These are phyloP conservation scores for Vigna radiata DNA, from an alignment of 306 rosid species.

Conservation along the genomic window DNA sequence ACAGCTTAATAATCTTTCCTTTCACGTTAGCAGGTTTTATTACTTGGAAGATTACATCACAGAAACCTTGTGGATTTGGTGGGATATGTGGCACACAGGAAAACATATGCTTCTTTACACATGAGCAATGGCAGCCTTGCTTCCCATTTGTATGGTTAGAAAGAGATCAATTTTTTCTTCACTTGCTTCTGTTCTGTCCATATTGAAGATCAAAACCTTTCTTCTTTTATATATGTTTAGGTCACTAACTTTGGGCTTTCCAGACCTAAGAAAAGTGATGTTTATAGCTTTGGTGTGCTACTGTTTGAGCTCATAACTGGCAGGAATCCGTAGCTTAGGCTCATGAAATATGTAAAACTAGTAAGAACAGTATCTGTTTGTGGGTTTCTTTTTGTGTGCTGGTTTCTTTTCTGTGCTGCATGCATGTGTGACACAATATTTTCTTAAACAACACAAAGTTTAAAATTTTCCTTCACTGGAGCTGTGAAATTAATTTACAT, in stretches of 20 bases:
- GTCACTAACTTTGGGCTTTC: slow-evolving; percentile 60
- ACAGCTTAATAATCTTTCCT: not conserved
- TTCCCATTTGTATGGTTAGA: slow-evolving; percentile 84
- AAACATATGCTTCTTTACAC: slow-evolving; percentile 84
- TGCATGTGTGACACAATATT: not conserved
- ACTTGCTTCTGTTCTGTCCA: not conserved
- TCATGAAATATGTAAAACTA: slow-evolving; percentile 58
- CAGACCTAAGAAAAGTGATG: slow-evolving; percentile 62
- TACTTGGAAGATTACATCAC: slow-evolving; percentile 94
- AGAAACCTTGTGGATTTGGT: slow-evolving; percentile 82
- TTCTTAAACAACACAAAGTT: not conserved
- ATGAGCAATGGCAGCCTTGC: slow-evolving; percentile 94
- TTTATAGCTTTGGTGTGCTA: slow-evolving; percentile 67
- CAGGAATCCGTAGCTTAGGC: slow-evolving; percentile 60
- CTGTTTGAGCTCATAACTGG: slow-evolving; percentile 58
- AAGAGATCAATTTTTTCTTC: slow-evolving; percentile 44
- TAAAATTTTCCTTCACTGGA: not conserved
- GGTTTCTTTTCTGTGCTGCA: not conserved
- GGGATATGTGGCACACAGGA: slow-evolving; percentile 86
- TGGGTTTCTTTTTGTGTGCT: too few species aligned
- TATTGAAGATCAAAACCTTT: slow-evolving; percentile 6
- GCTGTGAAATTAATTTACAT: not conserved
- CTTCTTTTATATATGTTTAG: slow-evolving; percentile 12
- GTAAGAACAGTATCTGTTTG: slow-evolving; percentile 47
- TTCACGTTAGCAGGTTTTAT: slow-evolving; percentile 64